Conservation (phyloP, 192 early-diverging fungal genomes). For the Obelidium mucronatum region DNA sequence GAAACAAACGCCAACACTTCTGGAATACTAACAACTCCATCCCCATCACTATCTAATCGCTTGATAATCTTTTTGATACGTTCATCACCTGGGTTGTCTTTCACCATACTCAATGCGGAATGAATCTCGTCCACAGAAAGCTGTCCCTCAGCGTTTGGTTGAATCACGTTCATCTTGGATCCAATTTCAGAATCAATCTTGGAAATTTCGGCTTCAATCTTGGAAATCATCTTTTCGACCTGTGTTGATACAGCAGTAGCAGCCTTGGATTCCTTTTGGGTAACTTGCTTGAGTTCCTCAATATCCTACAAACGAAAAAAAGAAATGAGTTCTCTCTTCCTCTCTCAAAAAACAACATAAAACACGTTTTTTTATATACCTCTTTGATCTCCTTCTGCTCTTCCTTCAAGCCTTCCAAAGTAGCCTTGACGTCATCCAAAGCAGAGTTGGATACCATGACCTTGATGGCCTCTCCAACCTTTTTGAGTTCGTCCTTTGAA, state of each 20-base stretch:
- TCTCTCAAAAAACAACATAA: background rate
- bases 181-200: constrained; percentile 71
- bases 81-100: constrained; percentile 71
- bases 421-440: constrained; percentile 53
- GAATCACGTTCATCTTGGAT: constrained; percentile 68
- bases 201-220: constrained; percentile 74
- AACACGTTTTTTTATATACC: constrained; percentile 24
- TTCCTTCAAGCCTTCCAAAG: constrained; percentile 53
- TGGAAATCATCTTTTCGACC: constrained; percentile 82
- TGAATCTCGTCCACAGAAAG: constrained; percentile 73
- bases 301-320: constrained; percentile 48
- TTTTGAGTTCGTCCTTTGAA: constrained; percentile 48
- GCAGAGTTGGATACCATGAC: constrained; percentile 55
- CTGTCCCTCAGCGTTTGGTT: constrained; percentile 71
- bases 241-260: constrained; percentile 66
- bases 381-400: constrained; percentile 57
- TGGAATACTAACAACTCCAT: constrained; percentile 69
- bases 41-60: constrained; percentile 73
- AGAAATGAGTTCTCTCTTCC: background rate
- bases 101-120: constrained; percentile 69
- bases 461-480: constrained; percentile 56
- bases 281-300: constrained; percentile 59
- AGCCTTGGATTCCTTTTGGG: constrained; percentile 62
- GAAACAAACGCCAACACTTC: constrained; percentile 66
- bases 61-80: constrained; percentile 78